phyloP scores from a whole-genome alignment of 768 basidiomycete genomes.

The Serendipita vermifera region DNA sequence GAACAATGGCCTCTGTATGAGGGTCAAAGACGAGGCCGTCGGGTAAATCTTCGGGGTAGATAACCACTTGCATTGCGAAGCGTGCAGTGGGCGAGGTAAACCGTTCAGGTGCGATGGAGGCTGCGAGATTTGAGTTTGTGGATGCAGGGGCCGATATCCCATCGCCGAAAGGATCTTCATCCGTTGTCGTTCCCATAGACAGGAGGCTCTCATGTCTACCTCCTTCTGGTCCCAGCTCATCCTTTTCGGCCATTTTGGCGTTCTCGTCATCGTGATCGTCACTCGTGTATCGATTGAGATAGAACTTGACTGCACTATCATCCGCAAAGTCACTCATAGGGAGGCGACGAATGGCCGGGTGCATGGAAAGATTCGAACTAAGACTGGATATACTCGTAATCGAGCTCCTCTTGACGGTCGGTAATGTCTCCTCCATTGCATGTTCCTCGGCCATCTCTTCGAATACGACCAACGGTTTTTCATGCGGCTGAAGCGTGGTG shows the following conservation, averaged over 20 bases:
- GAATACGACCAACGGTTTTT: conserved; percentile 82
- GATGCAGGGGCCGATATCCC: background rate
- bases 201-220: background rate
- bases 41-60: conserved; percentile 83
- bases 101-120: conserved; percentile 49
- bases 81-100: conserved; percentile 73
- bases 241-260: conserved; percentile 32
- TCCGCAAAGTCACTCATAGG: conserved; percentile 98
- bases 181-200: conserved; percentile 7
- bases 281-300: conserved; percentile 54
- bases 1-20: conserved; percentile 84
- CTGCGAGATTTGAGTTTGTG: conserved; percentile 15
- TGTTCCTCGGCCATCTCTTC: conserved; percentile 72
- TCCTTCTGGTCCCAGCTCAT: conserved; percentile 14
- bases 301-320: conserved; percentile 94
- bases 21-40: conserved; percentile 94
- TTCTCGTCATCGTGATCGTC: conserved; percentile 30
- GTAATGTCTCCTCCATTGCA: conserved; percentile 42
- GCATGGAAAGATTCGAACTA: conserved; percentile 80
- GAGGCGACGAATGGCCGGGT: conserved; percentile 87
- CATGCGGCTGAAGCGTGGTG: conserved; percentile 46
- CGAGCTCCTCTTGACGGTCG: conserved; percentile 85
- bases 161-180: background rate
- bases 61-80: conserved; percentile 76
- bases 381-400: conserved; percentile 92